phyloP scores from a whole-genome alignment of 208 protist genomes.

The Trichomonas vaginalis region DNA sequence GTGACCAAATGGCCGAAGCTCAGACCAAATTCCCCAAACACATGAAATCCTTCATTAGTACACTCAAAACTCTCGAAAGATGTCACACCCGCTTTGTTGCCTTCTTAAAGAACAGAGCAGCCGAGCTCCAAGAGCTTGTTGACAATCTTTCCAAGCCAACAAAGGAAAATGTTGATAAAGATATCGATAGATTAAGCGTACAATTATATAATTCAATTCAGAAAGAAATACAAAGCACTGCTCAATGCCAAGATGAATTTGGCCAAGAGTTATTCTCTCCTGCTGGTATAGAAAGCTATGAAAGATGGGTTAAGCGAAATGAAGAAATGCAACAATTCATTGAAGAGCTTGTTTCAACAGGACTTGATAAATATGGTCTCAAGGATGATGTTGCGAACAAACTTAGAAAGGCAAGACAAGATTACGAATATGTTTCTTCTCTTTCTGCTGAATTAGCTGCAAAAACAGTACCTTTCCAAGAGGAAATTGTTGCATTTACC shows the following conservation, averaged over 20 bases:
- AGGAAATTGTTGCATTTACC: neutral
- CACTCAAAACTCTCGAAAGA: neutral
- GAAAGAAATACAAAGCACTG: neutral
- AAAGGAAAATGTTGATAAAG: neutral
- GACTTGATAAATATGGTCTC: neutral
- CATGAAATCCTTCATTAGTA: neutral
- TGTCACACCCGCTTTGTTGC: neutral
- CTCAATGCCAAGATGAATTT: neutral
- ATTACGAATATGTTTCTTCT: neutral
- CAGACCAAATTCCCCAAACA: neutral
- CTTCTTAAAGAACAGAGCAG: neutral
- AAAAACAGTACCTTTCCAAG: neutral
- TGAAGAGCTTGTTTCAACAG: neutral
- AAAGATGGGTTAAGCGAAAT: neutral
- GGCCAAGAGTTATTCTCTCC: neutral
- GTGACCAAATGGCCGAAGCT: neutral
- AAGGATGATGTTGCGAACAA: neutral
- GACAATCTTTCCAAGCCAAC: neutral
- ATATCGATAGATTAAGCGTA: neutral
- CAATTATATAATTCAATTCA: neutral
- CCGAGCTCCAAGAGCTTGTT: neutral
- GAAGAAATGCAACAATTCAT: neutral
- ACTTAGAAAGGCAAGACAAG: neutral
- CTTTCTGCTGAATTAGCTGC: neutral
- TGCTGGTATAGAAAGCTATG: neutral